Evolutionary conservation across 441 rosid genomes (phyloP).

Genomic region (Gossypium gossypioides): DNA sequence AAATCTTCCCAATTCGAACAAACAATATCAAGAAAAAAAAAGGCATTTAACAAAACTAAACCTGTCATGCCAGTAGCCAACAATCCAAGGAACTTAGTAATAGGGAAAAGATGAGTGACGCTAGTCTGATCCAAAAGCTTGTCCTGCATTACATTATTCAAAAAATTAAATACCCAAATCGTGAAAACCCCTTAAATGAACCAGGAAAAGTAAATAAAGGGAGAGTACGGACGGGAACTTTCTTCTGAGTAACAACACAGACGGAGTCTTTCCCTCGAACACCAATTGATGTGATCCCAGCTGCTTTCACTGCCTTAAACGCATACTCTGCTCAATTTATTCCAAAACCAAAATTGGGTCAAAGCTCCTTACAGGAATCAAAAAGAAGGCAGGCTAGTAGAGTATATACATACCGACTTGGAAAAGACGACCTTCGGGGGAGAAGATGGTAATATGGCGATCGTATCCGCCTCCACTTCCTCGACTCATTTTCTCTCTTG

Average conservation of each 20-base stretch:
- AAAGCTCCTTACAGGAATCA: neutral
- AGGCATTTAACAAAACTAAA: slow-evolving; percentile 15
- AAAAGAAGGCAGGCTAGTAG: neutral
- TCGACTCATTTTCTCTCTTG: slow-evolving; percentile 56
- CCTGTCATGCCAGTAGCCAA: slow-evolving; percentile 94
- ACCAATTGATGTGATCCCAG: slow-evolving; percentile 84
- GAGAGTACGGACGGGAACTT: slow-evolving; percentile 69
- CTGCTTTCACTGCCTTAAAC: slow-evolving; percentile 90
- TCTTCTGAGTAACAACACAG: slow-evolving; percentile 94
- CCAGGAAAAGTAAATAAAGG: neutral
- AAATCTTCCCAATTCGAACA: neutral
- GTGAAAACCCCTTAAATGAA: slow-evolving; percentile 1
- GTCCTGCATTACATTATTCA: slow-evolving; percentile 41
- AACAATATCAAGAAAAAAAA: neutral
- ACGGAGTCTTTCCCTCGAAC: slow-evolving; percentile 90
- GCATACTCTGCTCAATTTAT: slow-evolving; percentile 58
- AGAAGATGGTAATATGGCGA: slow-evolving; percentile 96
- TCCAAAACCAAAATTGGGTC: neutral
- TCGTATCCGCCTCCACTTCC: slow-evolving; percentile 97
- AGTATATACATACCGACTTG: slow-evolving; percentile 64
- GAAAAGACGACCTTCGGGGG: slow-evolving; percentile 96
- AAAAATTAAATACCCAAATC: slow-evolving; percentile 9
- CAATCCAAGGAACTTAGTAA: slow-evolving; percentile 80
- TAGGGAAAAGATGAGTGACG: slow-evolving; percentile 76
- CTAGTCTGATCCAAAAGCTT: slow-evolving; percentile 93